Evolutionary conservation across 495 filamentous ascomycete species (phyloP), one percentile per base, ranked within the genome.

Genomic region (Aspergillus nanangensis): DNA sequence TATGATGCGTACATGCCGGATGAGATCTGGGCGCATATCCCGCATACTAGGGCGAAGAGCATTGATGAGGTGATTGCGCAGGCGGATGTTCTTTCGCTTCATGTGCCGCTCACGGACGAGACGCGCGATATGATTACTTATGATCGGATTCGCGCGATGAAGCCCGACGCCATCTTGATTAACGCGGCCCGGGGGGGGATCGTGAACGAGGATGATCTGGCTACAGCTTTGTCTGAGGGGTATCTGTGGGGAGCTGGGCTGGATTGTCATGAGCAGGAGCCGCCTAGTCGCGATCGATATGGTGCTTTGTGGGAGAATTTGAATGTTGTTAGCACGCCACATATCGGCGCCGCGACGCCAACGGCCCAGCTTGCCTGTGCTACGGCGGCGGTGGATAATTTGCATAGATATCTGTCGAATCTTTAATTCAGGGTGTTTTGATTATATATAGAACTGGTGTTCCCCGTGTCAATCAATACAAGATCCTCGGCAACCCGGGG

Each of bases 131-230:
- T 79, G 41, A 67, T 84, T 33, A 67, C 66, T 0, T 62, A 61
- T 5, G 39, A 60, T 0, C 74, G 82, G 53, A 56, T 84, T 17
- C 39, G 41, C 4, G 35, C 52, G 27, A 79, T 84, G 76, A 69
- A 65, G 35, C 52, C 61, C 0, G 62, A 76, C 41, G 67, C 71
- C 0, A 60, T 83, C 10, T 22, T 84, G 5, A 63, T 82, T 49
- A 82, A 84, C 51, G 70, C 80, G 13, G 72, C 76, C 15, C 67
- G 81, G 3, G 79, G 80, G 4, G 80, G 79, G 0, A 76, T 82
- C 40, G 71, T 83, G 9, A 69, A 81, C 34, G 80, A 83, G 51
- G 48, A 38, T 1, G 77, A 72, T 18, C 51, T 82, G 0, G 60
- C 72, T 1, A 53, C 60, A 11, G 79, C 74, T 2, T 56, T 82